phyloP scores from a whole-genome alignment of 1,284 basidiomycete genomes.

The Irpex sp. region DNA sequence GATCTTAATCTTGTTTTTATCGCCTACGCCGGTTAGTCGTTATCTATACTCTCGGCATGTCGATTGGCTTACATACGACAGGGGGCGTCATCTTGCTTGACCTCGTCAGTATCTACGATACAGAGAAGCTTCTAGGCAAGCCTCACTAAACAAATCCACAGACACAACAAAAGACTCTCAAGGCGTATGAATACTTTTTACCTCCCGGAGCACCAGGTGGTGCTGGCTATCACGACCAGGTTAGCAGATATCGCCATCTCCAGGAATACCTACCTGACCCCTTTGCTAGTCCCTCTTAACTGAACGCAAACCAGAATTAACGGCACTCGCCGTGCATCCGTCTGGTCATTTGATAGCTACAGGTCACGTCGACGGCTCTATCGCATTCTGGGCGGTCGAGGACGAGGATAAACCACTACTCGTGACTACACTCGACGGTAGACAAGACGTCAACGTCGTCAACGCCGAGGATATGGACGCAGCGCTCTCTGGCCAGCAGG shows the following conservation, averaged over 20 bases:
- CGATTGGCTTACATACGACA: conserved; percentile 20
- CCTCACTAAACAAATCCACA: conserved; percentile 21
- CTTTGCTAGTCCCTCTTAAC: conserved; percentile 56
- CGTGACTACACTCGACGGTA: conserved; percentile 65
- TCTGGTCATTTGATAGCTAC: conserved; percentile 69
- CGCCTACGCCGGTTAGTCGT: conserved; percentile 67
- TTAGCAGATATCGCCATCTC: conserved; percentile 22
- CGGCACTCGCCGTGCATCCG: conserved; percentile 65
- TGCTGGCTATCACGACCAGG: conserved; percentile 52
- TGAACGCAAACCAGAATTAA: conserved; percentile 71
- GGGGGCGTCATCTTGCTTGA: conserved; percentile 76
- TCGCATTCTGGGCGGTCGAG: conserved; percentile 84
- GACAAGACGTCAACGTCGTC: conserved; percentile 44
- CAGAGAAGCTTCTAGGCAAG: neutral
- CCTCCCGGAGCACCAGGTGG: conserved; percentile 82
- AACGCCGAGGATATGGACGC: conserved; percentile 45
- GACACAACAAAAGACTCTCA: conserved; percentile 57
- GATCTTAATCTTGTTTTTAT: conserved; percentile 80
- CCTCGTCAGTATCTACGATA: conserved; percentile 43
- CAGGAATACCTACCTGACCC: conserved; percentile 3
- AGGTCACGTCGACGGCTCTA: conserved; percentile 83
- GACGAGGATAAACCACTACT: conserved; percentile 80
- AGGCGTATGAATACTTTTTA: conserved; percentile 64
- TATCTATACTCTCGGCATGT: neutral
- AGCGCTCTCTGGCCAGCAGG: conserved; percentile 27